Evolutionary conservation across 1,139 yeast species (phyloP), one percentile per base, ranked within the genome.

Genomic region (Geotrichum macrosporum): DNA sequence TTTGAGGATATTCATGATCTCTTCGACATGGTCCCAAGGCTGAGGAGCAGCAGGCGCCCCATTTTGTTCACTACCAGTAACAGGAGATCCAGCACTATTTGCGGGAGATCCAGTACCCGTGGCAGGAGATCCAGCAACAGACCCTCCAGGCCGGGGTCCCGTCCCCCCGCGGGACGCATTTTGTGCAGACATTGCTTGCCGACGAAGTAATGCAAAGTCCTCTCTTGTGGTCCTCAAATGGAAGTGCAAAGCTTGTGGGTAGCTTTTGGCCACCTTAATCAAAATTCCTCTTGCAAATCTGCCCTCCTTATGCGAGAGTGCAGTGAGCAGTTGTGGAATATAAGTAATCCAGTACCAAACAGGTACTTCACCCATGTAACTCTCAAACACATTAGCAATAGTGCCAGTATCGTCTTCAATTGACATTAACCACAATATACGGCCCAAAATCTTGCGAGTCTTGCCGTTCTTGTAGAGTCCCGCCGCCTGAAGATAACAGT

Each of bases 261-360:
- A 94, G 46, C 88, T 82, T 70, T 92, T 92, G 1, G 98, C 98
- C 61, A 94, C 92, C 58, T 94, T 76, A 42, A 88, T 83, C 62
- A 94, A 75, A 43, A 94, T 84, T 59, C 83, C 92, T 53, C 94
- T 81, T 1, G 92, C 96, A 63, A 87, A 74, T 49, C 80, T 76
- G 0, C 96, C 97, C 63, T 94, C 98, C 57, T 81, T 83, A 57
- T 88, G 95, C 3, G 96, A 84, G 54, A 94, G 73, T 0, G 96
- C 83, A 0, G 96, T 83, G 58, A 94, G 73, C 52, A 94, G 73
- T 66, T 94, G 98, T 3, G 98, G 98, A 57, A 94, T 88, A 59
- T 84, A 92, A 0, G 97, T 87, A 36, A 92, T 87, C 98, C 98
- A 94, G 63, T 92, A 92, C 99, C 99, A 94, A 2, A 89, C 95